A percentile compares a stretch with the other conserved stretches of the same genome.
These are phyloP conservation scores for Periconia sp. DNA, from an alignment of 2,329 filamentous ascomycete genomes.

Conservation along the genomic window DNA sequence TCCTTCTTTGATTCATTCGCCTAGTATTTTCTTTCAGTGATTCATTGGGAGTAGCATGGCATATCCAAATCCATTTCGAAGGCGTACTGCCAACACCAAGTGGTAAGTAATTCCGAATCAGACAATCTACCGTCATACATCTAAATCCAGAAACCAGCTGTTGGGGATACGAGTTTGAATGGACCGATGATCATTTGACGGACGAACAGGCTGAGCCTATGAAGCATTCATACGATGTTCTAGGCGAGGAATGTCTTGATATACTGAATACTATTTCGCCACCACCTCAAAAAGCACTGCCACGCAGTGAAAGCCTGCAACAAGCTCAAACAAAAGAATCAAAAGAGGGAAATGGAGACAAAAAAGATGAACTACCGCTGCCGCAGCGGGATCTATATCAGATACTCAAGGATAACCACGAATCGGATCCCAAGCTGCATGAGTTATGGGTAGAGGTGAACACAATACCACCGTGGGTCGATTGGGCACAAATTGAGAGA, in stretches of 20 bases:
- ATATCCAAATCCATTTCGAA: conserved; percentile 46
- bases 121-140: conserved; percentile 7
- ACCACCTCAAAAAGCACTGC: conserved; percentile 42
- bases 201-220: conserved; percentile 61
- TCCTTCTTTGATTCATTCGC: background rate
- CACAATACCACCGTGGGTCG: conserved; percentile 71
- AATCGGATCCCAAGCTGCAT: conserved; percentile 57
- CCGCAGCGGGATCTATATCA: conserved; percentile 62
- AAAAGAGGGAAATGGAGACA: conserved; percentile 28
- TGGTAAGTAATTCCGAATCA: conserved; percentile 34
- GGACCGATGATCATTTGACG: conserved; percentile 66
- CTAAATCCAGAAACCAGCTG: conserved; percentile 35
- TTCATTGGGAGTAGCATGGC: conserved; percentile 37
- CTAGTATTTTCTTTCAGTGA: background rate
- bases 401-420: conserved; percentile 61
- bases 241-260: conserved; percentile 67
- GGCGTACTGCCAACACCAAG: conserved; percentile 46
- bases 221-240: conserved; percentile 67
- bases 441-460: conserved; percentile 68
- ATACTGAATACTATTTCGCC: conserved; percentile 64
- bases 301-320: conserved; percentile 41
- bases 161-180: conserved; percentile 71
- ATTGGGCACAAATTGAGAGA: conserved; percentile 73
- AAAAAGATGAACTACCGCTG: conserved; percentile 35
- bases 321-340: conserved; percentile 17